A percentile compares a stretch with the other conserved stretches of the same genome.
Conservation (phyloP, 202 grass and related monocot genomes). For the Saccharum hybrid region DNA sequence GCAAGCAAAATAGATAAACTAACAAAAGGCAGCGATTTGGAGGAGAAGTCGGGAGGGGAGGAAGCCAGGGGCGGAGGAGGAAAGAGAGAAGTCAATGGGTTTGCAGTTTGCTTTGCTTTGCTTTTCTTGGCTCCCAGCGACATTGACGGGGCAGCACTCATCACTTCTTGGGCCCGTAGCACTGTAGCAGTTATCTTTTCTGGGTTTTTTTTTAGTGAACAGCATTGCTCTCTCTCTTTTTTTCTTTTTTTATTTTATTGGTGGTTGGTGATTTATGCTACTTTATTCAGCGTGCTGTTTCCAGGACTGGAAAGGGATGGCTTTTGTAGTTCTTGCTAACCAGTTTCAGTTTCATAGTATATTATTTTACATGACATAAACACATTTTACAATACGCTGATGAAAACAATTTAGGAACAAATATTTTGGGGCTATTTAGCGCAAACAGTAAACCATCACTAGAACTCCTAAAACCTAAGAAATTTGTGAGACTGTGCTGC, state of each 20-base stretch:
- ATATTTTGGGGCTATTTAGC: neutral
- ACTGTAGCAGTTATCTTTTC: slow-evolving; percentile 41
- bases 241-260: slow-evolving; percentile 19
- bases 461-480: neutral
- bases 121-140: slow-evolving; percentile 61
- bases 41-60: slow-evolving; percentile 44
- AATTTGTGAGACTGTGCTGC: neutral
- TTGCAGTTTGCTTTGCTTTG: slow-evolving; percentile 55
- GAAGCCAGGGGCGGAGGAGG: slow-evolving; percentile 38
- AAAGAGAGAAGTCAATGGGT: slow-evolving; percentile 48
- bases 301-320: slow-evolving; percentile 31
- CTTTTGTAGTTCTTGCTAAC: slow-evolving; percentile 30
- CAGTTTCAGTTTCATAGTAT: neutral
- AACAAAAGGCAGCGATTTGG: slow-evolving; percentile 41
- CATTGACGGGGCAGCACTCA: slow-evolving; percentile 67
- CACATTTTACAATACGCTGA: neutral
- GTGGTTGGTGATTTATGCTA: slow-evolving; percentile 46
- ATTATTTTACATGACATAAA: neutral
- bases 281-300: slow-evolving; percentile 47
- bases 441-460: neutral
- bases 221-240: slow-evolving; percentile 3
- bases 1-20: slow-evolving; percentile 16
- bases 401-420: neutral
- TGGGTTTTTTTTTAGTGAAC: slow-evolving; percentile 28
- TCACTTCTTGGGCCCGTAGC: slow-evolving; percentile 52